A percentile compares a stretch with the other conserved stretches of the same genome.
Conservation (phyloP, 345 rosid species). For the Eucalyptus camaldulensis region DNA sequence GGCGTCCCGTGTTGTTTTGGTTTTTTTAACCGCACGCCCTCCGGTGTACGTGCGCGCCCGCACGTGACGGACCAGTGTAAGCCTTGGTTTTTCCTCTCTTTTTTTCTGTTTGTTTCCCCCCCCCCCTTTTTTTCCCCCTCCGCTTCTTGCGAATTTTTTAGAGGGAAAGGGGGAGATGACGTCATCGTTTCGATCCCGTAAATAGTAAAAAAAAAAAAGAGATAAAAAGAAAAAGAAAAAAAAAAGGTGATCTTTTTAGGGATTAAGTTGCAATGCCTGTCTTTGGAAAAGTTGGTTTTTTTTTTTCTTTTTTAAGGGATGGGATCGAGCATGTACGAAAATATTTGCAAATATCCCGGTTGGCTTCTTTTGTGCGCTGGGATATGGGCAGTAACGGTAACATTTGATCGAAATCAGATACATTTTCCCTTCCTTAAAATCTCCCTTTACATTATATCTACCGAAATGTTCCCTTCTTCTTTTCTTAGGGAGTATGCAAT, state of each 20-base stretch:
- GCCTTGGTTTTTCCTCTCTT: not conserved
- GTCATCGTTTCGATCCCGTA: not conserved
- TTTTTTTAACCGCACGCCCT: not conserved
- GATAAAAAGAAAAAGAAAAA: too few species aligned
- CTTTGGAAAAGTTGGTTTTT: not conserved
- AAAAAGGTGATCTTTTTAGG: not conserved
- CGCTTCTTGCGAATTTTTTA: not conserved
- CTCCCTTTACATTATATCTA: not conserved
- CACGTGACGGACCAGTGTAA: not conserved
- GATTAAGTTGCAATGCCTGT: not conserved
- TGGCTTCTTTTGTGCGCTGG: not conserved
- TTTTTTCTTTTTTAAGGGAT: too few species aligned
- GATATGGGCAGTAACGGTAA: not conserved
- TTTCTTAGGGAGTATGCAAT: not conserved
- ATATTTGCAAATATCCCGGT: not conserved
- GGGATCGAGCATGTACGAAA: not conserved
- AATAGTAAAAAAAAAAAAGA: not conserved
- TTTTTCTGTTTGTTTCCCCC: not conserved
- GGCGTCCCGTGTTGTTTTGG: not conserved
- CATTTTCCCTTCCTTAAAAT: not conserved
- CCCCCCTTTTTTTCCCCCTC: too few species aligned
- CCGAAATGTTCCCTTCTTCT: not conserved
- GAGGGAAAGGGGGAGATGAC: not conserved
- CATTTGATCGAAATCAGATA: not conserved
- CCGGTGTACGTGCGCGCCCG: not conserved